phyloP scores from a whole-genome alignment of 163 green algal species.

The Trebouxia gelatinosa region DNA sequence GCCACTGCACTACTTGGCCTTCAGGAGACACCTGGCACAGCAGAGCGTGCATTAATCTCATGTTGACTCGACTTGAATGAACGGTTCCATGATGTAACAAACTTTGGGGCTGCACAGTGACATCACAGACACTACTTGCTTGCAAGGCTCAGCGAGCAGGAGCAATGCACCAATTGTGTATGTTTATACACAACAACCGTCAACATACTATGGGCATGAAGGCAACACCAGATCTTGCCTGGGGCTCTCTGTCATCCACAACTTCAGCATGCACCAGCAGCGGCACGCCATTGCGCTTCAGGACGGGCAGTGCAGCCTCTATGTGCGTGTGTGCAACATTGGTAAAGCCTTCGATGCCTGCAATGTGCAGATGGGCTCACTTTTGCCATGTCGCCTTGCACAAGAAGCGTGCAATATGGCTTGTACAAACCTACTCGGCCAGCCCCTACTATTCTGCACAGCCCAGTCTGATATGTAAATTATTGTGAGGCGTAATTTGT shows the following conservation, averaged over 20 bases:
- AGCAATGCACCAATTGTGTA: no score
- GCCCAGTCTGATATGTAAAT: not conserved
- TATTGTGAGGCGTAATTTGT: not conserved
- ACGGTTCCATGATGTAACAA: no score
- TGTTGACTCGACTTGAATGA: not conserved
- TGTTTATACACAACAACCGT: no score
- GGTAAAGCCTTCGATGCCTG: slow-evolving; percentile 90
- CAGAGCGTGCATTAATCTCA: not conserved
- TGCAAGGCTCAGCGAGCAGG: no score
- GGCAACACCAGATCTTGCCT: not conserved
- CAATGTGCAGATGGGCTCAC: no score
- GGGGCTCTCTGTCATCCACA: slow-evolving; percentile 29
- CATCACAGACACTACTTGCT: no score
- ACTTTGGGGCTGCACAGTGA: no score
- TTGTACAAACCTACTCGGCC: not conserved
- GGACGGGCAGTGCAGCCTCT: slow-evolving; percentile 70
- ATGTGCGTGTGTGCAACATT: slow-evolving; percentile 68
- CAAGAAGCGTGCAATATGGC: not conserved
- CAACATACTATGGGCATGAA: no score
- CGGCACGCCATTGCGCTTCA: slow-evolving; percentile 69
- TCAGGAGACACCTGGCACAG: slow-evolving; percentile 39
- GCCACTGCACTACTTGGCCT: slow-evolving; percentile 42
- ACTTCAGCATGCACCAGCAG: slow-evolving; percentile 90
- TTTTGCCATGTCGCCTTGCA: slow-evolving; percentile 1
- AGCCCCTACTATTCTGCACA: not conserved